Evolutionary conservation across 805 yeast genomes (phyloP).

Genomic region (Ogataea pignaliae): DNA sequence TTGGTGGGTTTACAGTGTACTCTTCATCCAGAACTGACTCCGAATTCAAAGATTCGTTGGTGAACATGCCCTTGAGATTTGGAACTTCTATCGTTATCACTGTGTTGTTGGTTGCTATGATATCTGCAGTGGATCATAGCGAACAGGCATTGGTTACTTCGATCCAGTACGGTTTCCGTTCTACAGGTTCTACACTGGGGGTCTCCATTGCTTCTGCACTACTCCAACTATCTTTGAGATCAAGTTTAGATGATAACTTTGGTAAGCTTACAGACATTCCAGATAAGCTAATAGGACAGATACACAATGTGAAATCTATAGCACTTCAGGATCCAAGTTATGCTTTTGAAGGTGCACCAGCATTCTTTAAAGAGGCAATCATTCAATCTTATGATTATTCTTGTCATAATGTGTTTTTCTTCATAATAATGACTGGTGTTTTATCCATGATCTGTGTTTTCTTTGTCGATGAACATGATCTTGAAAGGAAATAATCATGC

Average conservation of each 20-base stretch:
- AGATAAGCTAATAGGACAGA: constrained; percentile 7
- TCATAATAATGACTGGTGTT: constrained; percentile 24
- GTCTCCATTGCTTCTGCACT: constrained; percentile 47
- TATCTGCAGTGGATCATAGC: constrained; percentile 65
- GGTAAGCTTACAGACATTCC: constrained; percentile 15
- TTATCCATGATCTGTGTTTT: constrained; percentile 6
- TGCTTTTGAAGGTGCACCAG: constrained; percentile 42
- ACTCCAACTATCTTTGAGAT: constrained; percentile 29
- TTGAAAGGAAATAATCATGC: constrained; percentile 1
- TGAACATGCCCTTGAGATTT: constrained; percentile 52
- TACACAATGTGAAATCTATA: constrained; percentile 8
- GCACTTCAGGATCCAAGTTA: constrained; percentile 23
- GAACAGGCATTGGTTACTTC: constrained; percentile 85
- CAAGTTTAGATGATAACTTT: constrained; percentile 11
- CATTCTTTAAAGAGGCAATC: constrained; percentile 41
- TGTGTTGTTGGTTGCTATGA: constrained; percentile 66
- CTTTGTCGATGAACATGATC: constrained; percentile 12
- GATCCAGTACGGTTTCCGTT: constrained; percentile 70
- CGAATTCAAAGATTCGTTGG: constrained; percentile 35
- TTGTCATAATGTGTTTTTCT: constrained; percentile 49
- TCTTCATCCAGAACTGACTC: constrained; percentile 12
- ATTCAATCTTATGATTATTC: constrained; percentile 46
- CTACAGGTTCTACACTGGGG: constrained; percentile 53
- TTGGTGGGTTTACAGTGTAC: constrained; percentile 42
- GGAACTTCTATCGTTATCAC: constrained; percentile 69